phyloP scores from a whole-genome alignment of 331 rosid species.

The Erythrophleum ivorense region DNA sequence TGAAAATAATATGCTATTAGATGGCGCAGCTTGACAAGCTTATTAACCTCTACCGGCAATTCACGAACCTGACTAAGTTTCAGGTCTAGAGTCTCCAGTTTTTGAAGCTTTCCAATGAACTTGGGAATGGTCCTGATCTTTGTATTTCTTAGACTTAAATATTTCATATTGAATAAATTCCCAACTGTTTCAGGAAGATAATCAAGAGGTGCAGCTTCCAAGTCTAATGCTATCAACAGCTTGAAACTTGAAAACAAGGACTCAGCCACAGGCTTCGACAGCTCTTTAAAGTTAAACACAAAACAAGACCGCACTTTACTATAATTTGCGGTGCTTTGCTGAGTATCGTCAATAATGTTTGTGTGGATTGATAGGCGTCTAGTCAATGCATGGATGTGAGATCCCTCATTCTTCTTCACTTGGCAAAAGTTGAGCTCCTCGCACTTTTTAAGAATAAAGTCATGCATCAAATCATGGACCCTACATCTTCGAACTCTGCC shows the following conservation, averaged over 20 bases:
- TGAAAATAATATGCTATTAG: too few relatives aligned
- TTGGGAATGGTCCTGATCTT: slow-evolving; percentile 38
- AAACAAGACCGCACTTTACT: slow-evolving; percentile 13
- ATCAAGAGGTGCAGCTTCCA: slow-evolving; percentile 9
- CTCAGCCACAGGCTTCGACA: not conserved
- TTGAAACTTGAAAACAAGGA: slow-evolving; percentile 12
- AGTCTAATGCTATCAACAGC: slow-evolving; percentile 36
- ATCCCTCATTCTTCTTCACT: not conserved
- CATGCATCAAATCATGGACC: slow-evolving; percentile 29
- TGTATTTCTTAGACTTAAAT: slow-evolving; percentile 30
- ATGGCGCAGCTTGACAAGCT: too few relatives aligned
- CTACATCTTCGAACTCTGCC: slow-evolving; percentile 32
- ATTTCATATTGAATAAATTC: slow-evolving; percentile 24
- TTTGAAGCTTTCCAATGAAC: slow-evolving; percentile 33
- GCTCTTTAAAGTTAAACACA: not conserved
- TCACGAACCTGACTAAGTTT: too few relatives aligned
- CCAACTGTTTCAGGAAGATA: slow-evolving; percentile 26
- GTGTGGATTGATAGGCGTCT: slow-evolving; percentile 30
- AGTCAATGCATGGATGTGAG: not conserved
- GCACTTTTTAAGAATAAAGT: not conserved
- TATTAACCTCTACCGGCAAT: too few relatives aligned
- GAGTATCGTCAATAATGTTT: not conserved
- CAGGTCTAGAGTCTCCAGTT: too few relatives aligned
- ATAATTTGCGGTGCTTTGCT: not conserved
- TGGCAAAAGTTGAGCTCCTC: slow-evolving; percentile 31